Conservation (phyloP, 1,139 yeast genomes). For the Hansenula sp. region DNA sequence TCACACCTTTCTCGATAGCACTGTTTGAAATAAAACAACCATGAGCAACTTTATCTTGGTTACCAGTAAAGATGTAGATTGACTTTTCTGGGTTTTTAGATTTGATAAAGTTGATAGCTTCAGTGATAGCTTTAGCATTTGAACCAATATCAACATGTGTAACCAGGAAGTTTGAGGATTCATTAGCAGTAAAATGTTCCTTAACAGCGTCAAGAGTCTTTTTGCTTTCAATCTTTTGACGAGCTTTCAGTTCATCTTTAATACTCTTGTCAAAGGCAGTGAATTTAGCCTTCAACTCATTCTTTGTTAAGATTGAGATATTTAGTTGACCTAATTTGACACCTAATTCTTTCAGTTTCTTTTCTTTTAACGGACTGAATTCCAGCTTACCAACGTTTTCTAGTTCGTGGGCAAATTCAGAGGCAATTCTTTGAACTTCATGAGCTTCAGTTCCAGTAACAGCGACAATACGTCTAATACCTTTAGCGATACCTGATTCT, state of each 20-base stretch:
- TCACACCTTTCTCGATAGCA: slow-evolving; percentile 66
- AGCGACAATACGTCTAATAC: slow-evolving; percentile 96
- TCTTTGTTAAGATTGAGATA: slow-evolving; percentile 80
- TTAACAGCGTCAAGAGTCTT: slow-evolving; percentile 77
- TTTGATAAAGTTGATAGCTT: slow-evolving; percentile 83
- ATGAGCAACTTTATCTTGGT: slow-evolving; percentile 80
- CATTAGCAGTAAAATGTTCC: slow-evolving; percentile 54
- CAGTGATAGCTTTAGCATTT: slow-evolving; percentile 91
- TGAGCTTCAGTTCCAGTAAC: slow-evolving; percentile 91
- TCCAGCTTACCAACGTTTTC: slow-evolving; percentile 51
- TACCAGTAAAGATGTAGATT: slow-evolving; percentile 79
- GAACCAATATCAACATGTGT: slow-evolving; percentile 66
- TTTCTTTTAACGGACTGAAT: slow-evolving; percentile 72
- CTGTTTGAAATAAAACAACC: slow-evolving; percentile 83
- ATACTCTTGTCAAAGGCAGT: slow-evolving; percentile 76
- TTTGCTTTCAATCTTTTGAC: slow-evolving; percentile 85
- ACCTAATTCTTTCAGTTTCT: slow-evolving; percentile 75
- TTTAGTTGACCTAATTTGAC: slow-evolving; percentile 77
- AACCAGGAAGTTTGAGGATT: slow-evolving; percentile 50
- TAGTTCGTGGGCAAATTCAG: slow-evolving; percentile 60
- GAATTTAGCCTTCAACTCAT: slow-evolving; percentile 68
- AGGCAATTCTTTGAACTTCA: slow-evolving; percentile 81
- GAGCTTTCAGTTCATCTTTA: slow-evolving; percentile 81
- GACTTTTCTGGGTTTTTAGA: slow-evolving; percentile 72
- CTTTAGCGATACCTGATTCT: slow-evolving; percentile 98